These are phyloP conservation scores for Flaveria ramosissima DNA, from an alignment of 129 eudicot species.

Conservation along the genomic window DNA sequence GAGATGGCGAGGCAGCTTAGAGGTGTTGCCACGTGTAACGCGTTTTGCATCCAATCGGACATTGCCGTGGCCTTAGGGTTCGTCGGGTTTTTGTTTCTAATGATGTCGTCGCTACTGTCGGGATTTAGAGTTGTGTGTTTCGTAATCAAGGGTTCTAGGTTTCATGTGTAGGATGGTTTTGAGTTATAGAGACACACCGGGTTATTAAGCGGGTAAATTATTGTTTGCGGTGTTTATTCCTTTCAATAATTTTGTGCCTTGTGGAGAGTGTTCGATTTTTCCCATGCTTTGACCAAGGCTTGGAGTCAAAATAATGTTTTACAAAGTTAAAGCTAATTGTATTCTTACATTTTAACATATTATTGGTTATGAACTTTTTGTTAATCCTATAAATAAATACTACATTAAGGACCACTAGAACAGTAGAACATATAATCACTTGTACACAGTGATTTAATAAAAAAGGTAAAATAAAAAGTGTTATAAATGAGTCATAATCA, in stretches of 20 bases:
- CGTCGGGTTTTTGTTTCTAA: slow-evolving; percentile 65
- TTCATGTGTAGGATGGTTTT: slow-evolving; percentile 45
- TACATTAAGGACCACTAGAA: too few relatives aligned
- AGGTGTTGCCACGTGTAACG: slow-evolving; percentile 53
- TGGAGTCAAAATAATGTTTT: neutral
- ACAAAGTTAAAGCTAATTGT: too few relatives aligned
- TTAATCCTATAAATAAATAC: too few relatives aligned
- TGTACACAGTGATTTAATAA: too few relatives aligned
- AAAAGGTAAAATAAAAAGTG: too few relatives aligned
- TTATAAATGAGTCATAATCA: too few relatives aligned
- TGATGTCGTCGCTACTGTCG: slow-evolving; percentile 57
- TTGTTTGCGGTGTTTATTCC: slow-evolving; percentile 21
- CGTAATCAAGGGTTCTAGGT: slow-evolving; percentile 68
- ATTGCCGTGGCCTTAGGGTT: slow-evolving; percentile 66
- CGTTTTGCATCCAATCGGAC: slow-evolving; percentile 69
- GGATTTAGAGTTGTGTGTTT: slow-evolving; percentile 75
- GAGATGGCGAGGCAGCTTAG: slow-evolving; percentile 54
- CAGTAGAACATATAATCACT: too few relatives aligned
- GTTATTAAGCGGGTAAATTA: slow-evolving; percentile 18
- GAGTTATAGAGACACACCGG: neutral
- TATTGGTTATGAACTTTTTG: too few relatives aligned
- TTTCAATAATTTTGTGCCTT: slow-evolving; percentile 25
- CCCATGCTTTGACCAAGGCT: slow-evolving; percentile 10
- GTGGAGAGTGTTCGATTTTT: slow-evolving; percentile 19
- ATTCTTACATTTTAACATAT: too few relatives aligned